Evolutionary conservation across 2,329 filamentous ascomycete genomes (phyloP), one percentile per base, ranked within the genome.

Genomic region (Pseudogymnoascus sp.): DNA sequence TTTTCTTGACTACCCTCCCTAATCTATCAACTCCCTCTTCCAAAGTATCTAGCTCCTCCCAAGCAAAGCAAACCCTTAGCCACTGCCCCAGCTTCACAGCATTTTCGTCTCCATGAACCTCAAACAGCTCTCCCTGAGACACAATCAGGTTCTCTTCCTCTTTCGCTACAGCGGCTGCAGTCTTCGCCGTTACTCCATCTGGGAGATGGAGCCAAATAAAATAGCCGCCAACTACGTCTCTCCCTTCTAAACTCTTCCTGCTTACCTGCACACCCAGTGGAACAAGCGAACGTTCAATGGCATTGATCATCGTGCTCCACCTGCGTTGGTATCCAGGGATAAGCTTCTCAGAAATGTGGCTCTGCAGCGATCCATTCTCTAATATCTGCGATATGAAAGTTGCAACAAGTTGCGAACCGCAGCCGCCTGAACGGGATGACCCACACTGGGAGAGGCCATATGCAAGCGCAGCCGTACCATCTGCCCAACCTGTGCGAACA

Each of bases 151-250:
- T 78, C 65, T 83, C 77, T 30, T 82, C 78, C n/a, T 76, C 73
- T 14, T 30, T 38, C 22, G 64, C 63, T 59, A 33, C 25, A 25
- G 64, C 59, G 64, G 78, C 73, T n/a, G 82, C 47, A 72, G 72
- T 64, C 73, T 69, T 30, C 76, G 78, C 41, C 85, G 67, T 1
- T 70, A 73, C 22, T 64, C 64, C 2, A 20, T 65, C 63, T 20
- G 85, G 85, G 12, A 88, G 71, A 4, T 74, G 73, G 7, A 88
- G 72, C 82, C 84, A 88, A 59, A 87, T 76, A 71, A 88, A 89
- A 69, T 86, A 88, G 0, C 86, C 85, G 2, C 85, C 85, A n/a
- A 63, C 30, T 4, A 53, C 47, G 12, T 61, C 58, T n/a, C 35
- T 36, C 15, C 41, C 39, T 30, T 50, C 59, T 59, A 63, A 8